Percentiles rank a stretch among this genome's conserved stretches.
phyloP scores from a whole-genome alignment of 768 basidiomycete species.

The Omphalotus guepiniiformis region DNA sequence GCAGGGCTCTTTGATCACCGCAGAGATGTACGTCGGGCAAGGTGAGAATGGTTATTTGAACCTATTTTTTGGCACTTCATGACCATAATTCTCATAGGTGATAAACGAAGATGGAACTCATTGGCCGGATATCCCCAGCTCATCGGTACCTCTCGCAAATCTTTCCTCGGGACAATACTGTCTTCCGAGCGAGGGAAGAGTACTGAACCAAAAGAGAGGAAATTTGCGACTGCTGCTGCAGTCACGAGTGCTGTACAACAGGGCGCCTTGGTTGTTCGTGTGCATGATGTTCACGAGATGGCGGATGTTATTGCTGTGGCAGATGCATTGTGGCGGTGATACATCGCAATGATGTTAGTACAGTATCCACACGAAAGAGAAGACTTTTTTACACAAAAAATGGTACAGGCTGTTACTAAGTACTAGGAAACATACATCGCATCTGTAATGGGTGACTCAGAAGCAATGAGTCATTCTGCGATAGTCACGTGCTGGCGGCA shows the following conservation, averaged over 20 bases:
- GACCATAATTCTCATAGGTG: constrained; percentile 9
- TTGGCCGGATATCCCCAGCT: constrained; percentile 61
- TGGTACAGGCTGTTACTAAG: too few species aligned
- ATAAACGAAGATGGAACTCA: constrained; percentile 33
- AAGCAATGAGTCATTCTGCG: too few species aligned
- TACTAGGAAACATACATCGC: too few species aligned
- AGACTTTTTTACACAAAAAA: too few species aligned
- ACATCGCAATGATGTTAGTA: too few species aligned
- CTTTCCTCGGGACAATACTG: constrained; percentile 72
- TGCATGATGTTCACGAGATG: constrained; percentile 77
- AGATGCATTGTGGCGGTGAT: constrained; percentile 48
- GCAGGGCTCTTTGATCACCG: constrained; percentile 41
- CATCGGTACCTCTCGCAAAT: constrained; percentile 80
- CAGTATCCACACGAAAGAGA: background rate
- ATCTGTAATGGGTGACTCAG: too few species aligned
- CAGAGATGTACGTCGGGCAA: constrained; percentile 29
- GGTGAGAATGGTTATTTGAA: constrained; percentile 18
- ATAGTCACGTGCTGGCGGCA: constrained; percentile 1
- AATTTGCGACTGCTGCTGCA: constrained; percentile 75
- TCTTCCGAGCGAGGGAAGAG: constrained; percentile 46
- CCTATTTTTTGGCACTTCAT: background rate
- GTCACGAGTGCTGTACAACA: constrained; percentile 74
- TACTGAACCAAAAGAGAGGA: constrained; percentile 62
- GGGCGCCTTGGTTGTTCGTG: constrained; percentile 66
- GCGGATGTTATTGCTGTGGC: constrained; percentile 68